These are phyloP conservation scores for Aspergillus hiratsukae DNA, from an alignment of 2,329 filamentous ascomycete genomes.

Conservation along the genomic window DNA sequence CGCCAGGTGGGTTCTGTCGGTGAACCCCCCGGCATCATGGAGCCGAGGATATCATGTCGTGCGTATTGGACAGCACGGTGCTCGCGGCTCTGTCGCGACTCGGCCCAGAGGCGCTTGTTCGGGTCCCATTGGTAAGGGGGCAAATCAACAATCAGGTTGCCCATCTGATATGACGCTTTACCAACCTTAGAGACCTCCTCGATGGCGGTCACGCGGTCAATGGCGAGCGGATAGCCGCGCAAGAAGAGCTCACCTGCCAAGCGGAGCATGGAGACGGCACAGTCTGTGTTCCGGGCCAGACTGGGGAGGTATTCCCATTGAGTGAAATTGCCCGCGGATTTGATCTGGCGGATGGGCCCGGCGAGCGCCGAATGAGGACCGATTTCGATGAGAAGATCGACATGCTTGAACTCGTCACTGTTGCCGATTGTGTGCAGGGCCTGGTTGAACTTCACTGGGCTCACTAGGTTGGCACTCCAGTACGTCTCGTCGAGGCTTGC, in stretches of 20 bases:
- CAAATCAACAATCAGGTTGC: constrained; percentile 15
- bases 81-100: constrained; percentile 16
- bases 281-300: neutral
- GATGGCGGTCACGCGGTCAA: constrained; percentile 2
- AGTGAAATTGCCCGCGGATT: neutral
- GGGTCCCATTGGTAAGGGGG: constrained; percentile 25
- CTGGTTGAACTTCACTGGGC: constrained; percentile 12
- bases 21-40: constrained; percentile 1
- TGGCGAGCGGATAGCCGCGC: constrained; percentile 2
- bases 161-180: neutral
- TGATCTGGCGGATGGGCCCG: constrained; percentile 7
- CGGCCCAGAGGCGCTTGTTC: constrained; percentile 16
- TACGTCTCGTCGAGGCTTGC: constrained; percentile 1
- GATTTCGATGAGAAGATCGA: constrained; percentile 5
- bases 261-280: neutral
- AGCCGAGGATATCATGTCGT: constrained; percentile 23
- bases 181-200: neutral
- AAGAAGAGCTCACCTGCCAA: neutral
- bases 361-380: constrained; percentile 13
- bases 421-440: neutral
- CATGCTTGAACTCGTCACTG: neutral
- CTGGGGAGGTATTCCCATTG: neutral
- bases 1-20: constrained; percentile 20
- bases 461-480: constrained; percentile 11
- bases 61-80: constrained; percentile 11